Conservation (phyloP, 2,329 filamentous ascomycete species). For the Chaetomium globosum region DNA sequence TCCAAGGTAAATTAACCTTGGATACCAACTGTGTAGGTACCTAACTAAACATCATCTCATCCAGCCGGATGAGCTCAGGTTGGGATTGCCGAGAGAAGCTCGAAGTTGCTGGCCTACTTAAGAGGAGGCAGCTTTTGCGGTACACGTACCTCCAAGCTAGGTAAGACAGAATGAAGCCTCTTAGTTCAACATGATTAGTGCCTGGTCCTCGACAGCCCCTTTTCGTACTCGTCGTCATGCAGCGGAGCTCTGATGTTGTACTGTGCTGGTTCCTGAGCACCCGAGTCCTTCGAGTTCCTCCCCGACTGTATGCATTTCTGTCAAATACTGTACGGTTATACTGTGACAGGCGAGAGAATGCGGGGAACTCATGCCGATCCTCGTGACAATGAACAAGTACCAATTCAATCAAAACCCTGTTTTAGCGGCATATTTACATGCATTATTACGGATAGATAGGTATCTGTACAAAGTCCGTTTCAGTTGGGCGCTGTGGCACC, state of each 20-base stretch:
- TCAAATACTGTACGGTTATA: neutral
- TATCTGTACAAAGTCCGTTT: constrained; percentile 4
- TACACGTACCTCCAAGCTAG: neutral
- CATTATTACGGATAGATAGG: neutral
- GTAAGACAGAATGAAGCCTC: neutral
- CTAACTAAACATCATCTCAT: neutral
- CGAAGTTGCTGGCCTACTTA: neutral
- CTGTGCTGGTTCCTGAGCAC: neutral
- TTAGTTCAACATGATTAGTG: neutral
- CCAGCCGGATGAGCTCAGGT: neutral
- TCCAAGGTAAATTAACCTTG: neutral
- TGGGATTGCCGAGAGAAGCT: neutral
- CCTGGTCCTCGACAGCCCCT: neutral
- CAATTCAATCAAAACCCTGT: neutral
- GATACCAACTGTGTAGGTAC: no score
- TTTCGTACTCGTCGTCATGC: neutral
- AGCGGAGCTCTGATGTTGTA: neutral
- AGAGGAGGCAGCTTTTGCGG: neutral
- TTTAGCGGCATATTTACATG: neutral
- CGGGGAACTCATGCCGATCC: constrained; percentile 13
- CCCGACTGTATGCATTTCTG: neutral
- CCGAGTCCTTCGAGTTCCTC: neutral
- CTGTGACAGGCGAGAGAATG: neutral
- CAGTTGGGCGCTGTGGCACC: constrained; percentile 5
- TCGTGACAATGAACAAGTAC: neutral